A percentile compares a stretch with the other conserved stretches of the same genome.
These are phyloP conservation scores for Alloascoidea africana DNA, from an alignment of 805 yeast genomes.

Conservation along the genomic window DNA sequence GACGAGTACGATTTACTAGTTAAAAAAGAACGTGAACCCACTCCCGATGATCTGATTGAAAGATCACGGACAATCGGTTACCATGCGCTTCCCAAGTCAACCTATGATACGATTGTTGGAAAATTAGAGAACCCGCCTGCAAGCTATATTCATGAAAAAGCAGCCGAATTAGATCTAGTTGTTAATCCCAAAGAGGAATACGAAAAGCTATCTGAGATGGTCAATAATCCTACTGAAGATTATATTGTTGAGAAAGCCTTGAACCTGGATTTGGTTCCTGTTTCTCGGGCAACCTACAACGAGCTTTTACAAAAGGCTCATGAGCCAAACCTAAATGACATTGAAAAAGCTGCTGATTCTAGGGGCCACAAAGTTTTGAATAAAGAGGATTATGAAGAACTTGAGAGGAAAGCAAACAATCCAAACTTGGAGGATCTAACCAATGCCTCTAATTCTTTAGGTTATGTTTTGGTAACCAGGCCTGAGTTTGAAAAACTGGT, in stretches of 20 bases:
- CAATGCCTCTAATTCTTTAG: conserved; percentile 8
- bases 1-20: conserved; percentile 11
- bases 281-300: too few species aligned
- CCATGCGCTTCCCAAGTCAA: not conserved
- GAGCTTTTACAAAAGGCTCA: too few species aligned
- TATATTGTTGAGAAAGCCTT: conserved; percentile 13
- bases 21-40: conserved; percentile 9
- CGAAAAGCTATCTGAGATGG: conserved; percentile 7
- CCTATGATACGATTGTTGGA: conserved; percentile 4
- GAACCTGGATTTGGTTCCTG: too few species aligned
- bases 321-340: too few species aligned
- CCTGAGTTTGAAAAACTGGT: too few species aligned
- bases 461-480: not conserved
- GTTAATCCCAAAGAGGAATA: conserved; percentile 9
- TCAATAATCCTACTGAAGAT: conserved; percentile 15
- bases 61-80: not conserved
- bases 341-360: too few species aligned
- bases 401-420: conserved; percentile 5
- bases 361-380: conserved; percentile 8
- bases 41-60: not conserved
- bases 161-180: not conserved
- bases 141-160: not conserved
- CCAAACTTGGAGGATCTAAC: conserved; percentile 8
- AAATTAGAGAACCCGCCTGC: conserved; percentile 12
- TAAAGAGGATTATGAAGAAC: conserved; percentile 6